A percentile compares a stretch with the other conserved stretches of the same genome.
phyloP scores from a whole-genome alignment of 768 basidiomycete species.

The Suillus tomentosus region DNA sequence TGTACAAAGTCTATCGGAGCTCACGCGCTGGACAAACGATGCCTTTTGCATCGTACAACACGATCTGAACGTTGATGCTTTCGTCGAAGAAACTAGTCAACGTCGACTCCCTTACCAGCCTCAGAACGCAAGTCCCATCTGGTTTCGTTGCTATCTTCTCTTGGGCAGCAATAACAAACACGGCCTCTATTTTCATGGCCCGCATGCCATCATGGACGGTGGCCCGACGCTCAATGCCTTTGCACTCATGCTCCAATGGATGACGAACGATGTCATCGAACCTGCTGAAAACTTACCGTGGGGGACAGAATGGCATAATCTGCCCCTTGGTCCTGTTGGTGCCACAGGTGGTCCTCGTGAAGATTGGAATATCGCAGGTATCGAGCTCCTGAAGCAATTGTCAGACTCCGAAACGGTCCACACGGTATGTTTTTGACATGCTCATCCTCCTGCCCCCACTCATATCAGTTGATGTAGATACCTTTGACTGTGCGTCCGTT shows the following conservation, averaged over 20 bases:
- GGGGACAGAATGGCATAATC: conserved; percentile 28
- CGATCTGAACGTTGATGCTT: conserved; percentile 20
- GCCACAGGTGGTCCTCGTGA: conserved; percentile 25
- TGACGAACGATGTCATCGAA: conserved; percentile 8
- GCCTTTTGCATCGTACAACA: conserved; percentile 20
- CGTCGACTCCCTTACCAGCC: conserved; percentile 19
- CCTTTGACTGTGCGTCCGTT: conserved; percentile 8
- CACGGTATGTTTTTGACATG: conserved; percentile 13
- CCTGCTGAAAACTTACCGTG: conserved; percentile 10
- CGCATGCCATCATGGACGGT: conserved; percentile 26
- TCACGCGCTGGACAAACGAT: conserved; percentile 26
- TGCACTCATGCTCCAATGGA: conserved; percentile 22
- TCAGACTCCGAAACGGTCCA: conserved; percentile 10
- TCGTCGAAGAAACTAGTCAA: conserved; percentile 20
- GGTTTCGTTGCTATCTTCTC: conserved; percentile 20
- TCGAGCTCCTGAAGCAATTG: conserved; percentile 18
- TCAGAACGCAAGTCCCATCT: conserved; percentile 3
- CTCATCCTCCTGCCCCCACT: not conserved
- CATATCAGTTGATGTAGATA: not conserved
- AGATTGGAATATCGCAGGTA: conserved; percentile 22
- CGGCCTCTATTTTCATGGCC: conserved; percentile 26
- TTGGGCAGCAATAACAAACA: conserved; percentile 18
- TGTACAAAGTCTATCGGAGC: conserved; percentile 16
- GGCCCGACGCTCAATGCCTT: conserved; percentile 25
- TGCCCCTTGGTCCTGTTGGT: conserved; percentile 27